Conservation (phyloP, 1,284 basidiomycete genomes). For the Microstroma glucosiphilum region DNA sequence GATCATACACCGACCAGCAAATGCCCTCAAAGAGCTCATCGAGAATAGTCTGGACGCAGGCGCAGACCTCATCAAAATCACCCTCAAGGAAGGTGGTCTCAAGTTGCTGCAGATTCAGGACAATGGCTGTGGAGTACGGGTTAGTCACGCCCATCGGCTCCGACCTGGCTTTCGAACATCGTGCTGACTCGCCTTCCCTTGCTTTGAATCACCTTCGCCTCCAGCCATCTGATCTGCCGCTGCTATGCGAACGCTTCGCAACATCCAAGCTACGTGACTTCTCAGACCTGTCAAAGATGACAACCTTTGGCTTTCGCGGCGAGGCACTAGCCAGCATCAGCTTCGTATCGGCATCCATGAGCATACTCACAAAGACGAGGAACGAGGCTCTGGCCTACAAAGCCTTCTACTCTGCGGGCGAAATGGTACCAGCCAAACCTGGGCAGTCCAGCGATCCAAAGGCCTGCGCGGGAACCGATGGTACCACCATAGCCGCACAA, state of each 20-base stretch:
- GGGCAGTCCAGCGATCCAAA: conserved; percentile 57
- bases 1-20: conserved; percentile 90
- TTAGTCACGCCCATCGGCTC: conserved; percentile 39
- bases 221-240: conserved; percentile 65
- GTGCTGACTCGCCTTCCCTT: not conserved
- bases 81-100: conserved; percentile 89
- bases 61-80: conserved; percentile 76
- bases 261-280: conserved; percentile 87
- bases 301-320: conserved; percentile 93
- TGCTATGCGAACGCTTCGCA: conserved; percentile 90
- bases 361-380: conserved; percentile 70
- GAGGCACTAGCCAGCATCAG: conserved; percentile 96
- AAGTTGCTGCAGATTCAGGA: conserved; percentile 94
- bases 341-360: conserved; percentile 75
- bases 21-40: conserved; percentile 90
- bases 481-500: conserved; percentile 86
- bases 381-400: conserved; percentile 38
- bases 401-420: conserved; percentile 38
- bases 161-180: not conserved
- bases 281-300: conserved; percentile 74
- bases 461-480: conserved; percentile 87
- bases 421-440: conserved; percentile 27
- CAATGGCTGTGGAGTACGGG: conserved; percentile 84
- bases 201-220: conserved; percentile 18
- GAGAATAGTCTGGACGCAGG: conserved; percentile 94